Base-by-base conservation (phyloP, 2,329 filamentous ascomycete species). In the Phialophora tarda region DNA sequence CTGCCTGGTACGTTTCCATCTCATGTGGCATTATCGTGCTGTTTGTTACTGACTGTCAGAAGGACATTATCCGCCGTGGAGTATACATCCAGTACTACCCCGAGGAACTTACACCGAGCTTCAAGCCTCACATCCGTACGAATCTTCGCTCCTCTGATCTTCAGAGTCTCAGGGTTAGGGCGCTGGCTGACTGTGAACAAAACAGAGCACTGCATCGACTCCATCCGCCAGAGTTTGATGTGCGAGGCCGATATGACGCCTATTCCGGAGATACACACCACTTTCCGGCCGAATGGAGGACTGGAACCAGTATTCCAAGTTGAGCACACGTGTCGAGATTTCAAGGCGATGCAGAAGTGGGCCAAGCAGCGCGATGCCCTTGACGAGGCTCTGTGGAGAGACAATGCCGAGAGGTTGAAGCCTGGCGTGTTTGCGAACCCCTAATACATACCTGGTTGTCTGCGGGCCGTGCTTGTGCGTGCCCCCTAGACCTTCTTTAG, bases 171-270 rank as follows among this genome's bases (percentile, higher is more conserved):
- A 34, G 32, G 10, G 34, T 38, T 8, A 38, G 34, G 34, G 11
- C n/a, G n/a, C n/a, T n/a, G n/a, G 34, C 28, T 57, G 21, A 57
- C 28, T 24, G 21, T 24, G 54, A n/a, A 24, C 5, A 41, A 57
- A n/a, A n/a, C 54, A 57, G 54, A 57, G 21, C 54, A 57, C 54
- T 57, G 54, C 30, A 57, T 57, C 28, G 54, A 57, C 21, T 57
- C 54, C 30, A 57, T 57, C 54, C 54, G 54, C 17, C 54, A 57
- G 54, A 57, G 54, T 57, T 14, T 57, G 6, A 57, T 57, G 54
- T 57, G 54, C 32, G 54, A 32, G 32, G 54, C 54, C 54, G 54
- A 57, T 6, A 38, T 57, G 54, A 57, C 54, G 30, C 54, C 54
- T 1, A 38, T 57, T 14, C 54, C 54, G 17, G 54, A 57, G n/a